Base-by-base conservation (phyloP, 306 rosid genomes). In the Castanospermum australe region DNA sequence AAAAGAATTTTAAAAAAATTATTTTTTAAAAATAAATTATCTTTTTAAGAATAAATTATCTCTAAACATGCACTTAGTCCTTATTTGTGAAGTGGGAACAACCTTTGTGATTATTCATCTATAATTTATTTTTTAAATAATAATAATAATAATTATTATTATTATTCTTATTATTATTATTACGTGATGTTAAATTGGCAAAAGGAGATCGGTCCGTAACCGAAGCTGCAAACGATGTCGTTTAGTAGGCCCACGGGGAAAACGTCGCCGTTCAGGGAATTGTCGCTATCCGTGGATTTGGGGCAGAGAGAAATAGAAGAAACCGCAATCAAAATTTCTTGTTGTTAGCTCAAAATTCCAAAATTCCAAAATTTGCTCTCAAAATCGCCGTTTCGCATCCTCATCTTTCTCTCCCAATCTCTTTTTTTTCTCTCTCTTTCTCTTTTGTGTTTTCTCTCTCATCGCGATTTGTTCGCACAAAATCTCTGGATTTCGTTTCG, bases 381-480 rank as follows among this genome's bases (percentile, higher is more conserved):
- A 67, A 82, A 82, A 76, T 76, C 83, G 57, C 70, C 89, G 84
- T 86, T 87, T 79, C 84, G 78, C 82, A 75, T 48, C 84, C 83
- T 51, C 81, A 65, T 80, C 61, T 15, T 30, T 47, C 72, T 81
- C 67, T 79, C 75, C 15, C 67, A 30, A 45, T 28, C 32, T 28
- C 32, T 28, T 3, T 28, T 28, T 3, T 28, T 28, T 28, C 3
- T 39, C 45, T 39, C 55, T 4, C 2, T 47, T 5, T 38, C 15
- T 10, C 0, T 81, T n/a, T n/a, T n/a, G n/a, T n/a, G n/a, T n/a
- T n/a, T 60, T 82, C 86, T 77, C 86, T 80, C 89, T 73, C 79
- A 82, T 85, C 90, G 90, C 97, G 87, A 39, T 73, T 79, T 78
- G 78, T 67, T 85, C 88, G 94, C 91, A 83, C 84, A 70, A 84